These are phyloP conservation scores for Chaetomidium leptoderma DNA, from an alignment of 495 filamentous ascomycete genomes.

Conservation along the genomic window DNA sequence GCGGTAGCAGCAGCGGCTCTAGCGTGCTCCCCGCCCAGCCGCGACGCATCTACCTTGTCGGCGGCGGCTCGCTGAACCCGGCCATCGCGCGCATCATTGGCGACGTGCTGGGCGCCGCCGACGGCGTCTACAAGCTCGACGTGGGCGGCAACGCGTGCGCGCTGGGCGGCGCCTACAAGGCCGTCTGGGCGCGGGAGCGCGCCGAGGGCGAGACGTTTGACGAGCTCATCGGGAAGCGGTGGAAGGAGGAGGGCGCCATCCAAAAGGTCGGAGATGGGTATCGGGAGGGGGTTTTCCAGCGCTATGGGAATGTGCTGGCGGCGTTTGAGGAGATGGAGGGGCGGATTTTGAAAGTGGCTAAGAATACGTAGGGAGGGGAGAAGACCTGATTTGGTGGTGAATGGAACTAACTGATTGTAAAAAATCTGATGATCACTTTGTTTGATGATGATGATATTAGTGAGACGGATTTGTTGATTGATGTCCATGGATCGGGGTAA, in stretches of 20 bases:
- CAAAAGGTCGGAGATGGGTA: constrained; percentile 81
- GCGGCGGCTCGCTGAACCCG: constrained; percentile 81
- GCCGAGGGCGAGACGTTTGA: constrained; percentile 72
- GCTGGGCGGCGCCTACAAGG: constrained; percentile 93
- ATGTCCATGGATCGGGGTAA: too few species aligned
- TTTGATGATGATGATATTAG: too few species aligned
- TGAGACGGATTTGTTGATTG: too few species aligned
- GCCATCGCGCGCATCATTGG: constrained; percentile 78
- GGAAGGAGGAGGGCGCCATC: constrained; percentile 79
- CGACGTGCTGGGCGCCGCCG: constrained; percentile 79
- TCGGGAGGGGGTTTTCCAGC: constrained; percentile 62
- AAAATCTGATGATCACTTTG: too few species aligned
- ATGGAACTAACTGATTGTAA: too few species aligned
- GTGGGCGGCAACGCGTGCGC: constrained; percentile 96
- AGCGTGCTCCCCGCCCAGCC: constrained; percentile 70
- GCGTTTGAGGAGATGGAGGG: constrained; percentile 79
- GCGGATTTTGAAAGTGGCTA: constrained; percentile 54
- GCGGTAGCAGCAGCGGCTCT: constrained; percentile 18
- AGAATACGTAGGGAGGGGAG: constrained; percentile 29
- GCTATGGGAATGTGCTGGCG: constrained; percentile 69
- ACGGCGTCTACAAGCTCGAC: constrained; percentile 88
- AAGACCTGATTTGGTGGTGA: neutral
- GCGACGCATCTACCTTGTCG: constrained; percentile 85
- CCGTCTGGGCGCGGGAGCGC: constrained; percentile 83
- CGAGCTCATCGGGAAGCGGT: constrained; percentile 72